Percentiles rank a stretch among this genome's conserved stretches.
These are phyloP conservation scores for Tolypocladium nubicola DNA, from an alignment of 2,329 filamentous ascomycete genomes.

Conservation along the genomic window DNA sequence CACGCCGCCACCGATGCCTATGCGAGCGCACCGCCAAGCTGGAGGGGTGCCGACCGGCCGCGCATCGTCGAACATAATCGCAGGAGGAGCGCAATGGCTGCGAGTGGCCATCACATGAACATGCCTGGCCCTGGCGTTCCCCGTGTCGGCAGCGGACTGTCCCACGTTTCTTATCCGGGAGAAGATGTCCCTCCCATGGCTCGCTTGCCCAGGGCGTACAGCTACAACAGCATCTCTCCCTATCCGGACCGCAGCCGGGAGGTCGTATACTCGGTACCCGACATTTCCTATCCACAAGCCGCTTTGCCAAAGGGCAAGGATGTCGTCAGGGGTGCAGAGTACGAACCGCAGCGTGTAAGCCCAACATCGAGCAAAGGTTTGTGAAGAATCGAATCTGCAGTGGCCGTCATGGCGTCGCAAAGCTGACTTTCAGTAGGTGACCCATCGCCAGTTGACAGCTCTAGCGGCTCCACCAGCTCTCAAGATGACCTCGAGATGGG, in stretches of 20 bases:
- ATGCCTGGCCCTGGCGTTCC: slow-evolving; percentile 26
- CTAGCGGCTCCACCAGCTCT: slow-evolving; percentile 25
- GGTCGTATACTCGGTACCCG: slow-evolving; percentile 18
- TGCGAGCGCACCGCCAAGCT: slow-evolving; percentile 40
- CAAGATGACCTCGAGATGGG: slow-evolving; percentile 30
- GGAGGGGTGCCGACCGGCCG: slow-evolving; percentile 33
- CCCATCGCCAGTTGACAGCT: slow-evolving; percentile 18
- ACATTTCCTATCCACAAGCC: slow-evolving; percentile 11
- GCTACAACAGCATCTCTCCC: slow-evolving; percentile 27
- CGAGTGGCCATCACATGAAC: slow-evolving; percentile 25
- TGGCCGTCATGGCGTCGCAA: background rate
- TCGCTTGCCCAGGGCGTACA: slow-evolving; percentile 30
- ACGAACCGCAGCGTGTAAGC: slow-evolving; percentile 22
- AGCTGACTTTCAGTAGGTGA: background rate
- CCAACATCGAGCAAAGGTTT: slow-evolving; percentile 27
- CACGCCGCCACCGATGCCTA: slow-evolving; percentile 51
- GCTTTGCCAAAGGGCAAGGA: slow-evolving; percentile 32
- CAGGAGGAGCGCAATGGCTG: slow-evolving; percentile 36
- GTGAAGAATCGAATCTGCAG: background rate
- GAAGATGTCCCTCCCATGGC: slow-evolving; percentile 27
- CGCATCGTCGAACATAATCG: slow-evolving; percentile 41
- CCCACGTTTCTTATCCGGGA: slow-evolving; percentile 35
- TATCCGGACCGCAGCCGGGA: slow-evolving; percentile 14
- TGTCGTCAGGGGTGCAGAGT: slow-evolving; percentile 18
- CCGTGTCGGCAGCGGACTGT: slow-evolving; percentile 37